These are phyloP conservation scores for Boechera stricta DNA, from an alignment of 345 rosid genomes.

Conservation along the genomic window DNA sequence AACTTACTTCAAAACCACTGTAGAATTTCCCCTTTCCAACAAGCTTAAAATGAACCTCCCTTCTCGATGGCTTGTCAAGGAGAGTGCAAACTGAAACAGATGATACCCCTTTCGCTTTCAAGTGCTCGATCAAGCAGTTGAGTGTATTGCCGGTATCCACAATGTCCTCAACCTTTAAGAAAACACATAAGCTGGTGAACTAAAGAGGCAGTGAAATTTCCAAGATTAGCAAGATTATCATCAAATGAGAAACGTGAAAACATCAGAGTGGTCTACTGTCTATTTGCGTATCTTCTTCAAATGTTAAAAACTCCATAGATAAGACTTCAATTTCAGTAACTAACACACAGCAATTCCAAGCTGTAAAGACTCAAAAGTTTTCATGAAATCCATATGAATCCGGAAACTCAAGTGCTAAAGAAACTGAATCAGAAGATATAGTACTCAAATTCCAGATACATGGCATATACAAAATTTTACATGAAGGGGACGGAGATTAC, in stretches of 20 bases:
- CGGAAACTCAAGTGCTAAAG: not conserved
- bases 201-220: not conserved
- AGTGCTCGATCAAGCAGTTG: slow-evolving; percentile 57
- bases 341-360: not conserved
- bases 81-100: slow-evolving; percentile 87
- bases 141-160: slow-evolving; percentile 91
- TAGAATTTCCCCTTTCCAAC: slow-evolving; percentile 86
- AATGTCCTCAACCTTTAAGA: slow-evolving; percentile 85
- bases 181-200: slow-evolving; percentile 21
- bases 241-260: not conserved
- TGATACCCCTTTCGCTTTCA: slow-evolving; percentile 67
- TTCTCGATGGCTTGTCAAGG: slow-evolving; percentile 73
- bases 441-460: not conserved
- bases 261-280: not conserved
- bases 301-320: not conserved
- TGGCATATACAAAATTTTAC: not conserved
- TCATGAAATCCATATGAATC: not conserved
- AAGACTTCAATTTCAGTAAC: not conserved
- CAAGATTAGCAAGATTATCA: slow-evolving; percentile 8
- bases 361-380: slow-evolving; percentile 4
- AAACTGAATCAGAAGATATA: not conserved
- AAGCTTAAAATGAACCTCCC: slow-evolving; percentile 68
- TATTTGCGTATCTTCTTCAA: not conserved
- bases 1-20: slow-evolving; percentile 76
- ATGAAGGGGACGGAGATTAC: slow-evolving; percentile 45